These are phyloP conservation scores for Naegleria fowleri DNA, from an alignment of 208 protist genomes.

Conservation along the genomic window DNA sequence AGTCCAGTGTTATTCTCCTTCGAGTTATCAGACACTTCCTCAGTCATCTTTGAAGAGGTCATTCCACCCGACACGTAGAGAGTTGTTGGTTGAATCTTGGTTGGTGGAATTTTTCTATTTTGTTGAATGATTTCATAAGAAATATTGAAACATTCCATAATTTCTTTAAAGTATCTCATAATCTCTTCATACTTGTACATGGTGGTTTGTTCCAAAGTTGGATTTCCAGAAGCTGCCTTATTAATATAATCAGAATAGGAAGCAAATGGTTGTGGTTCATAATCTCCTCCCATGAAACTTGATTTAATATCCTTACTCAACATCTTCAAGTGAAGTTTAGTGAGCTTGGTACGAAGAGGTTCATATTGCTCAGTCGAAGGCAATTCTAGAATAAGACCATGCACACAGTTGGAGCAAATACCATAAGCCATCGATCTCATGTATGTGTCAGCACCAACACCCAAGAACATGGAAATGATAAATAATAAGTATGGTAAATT, in stretches of 20 bases:
- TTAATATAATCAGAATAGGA: background rate
- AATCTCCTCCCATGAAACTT: background rate
- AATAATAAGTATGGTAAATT: background rate
- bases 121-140: background rate
- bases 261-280: background rate
- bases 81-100: background rate
- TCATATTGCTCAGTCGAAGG: background rate
- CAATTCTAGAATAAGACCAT: background rate
- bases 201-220: background rate
- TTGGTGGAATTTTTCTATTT: background rate
- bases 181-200: constrained; percentile 17
- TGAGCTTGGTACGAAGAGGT: background rate
- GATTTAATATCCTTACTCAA: background rate
- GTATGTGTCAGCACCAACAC: background rate
- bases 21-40: background rate
- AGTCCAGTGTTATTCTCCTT: background rate
- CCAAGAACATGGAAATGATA: background rate
- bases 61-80: background rate
- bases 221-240: background rate
- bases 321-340: background rate
- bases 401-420: background rate
- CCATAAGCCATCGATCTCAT: background rate
- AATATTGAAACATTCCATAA: background rate
- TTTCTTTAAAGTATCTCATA: background rate
- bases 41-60: background rate